phyloP scores from a whole-genome alignment of 495 filamentous ascomycete genomes.

The Penicillium salamii region DNA sequence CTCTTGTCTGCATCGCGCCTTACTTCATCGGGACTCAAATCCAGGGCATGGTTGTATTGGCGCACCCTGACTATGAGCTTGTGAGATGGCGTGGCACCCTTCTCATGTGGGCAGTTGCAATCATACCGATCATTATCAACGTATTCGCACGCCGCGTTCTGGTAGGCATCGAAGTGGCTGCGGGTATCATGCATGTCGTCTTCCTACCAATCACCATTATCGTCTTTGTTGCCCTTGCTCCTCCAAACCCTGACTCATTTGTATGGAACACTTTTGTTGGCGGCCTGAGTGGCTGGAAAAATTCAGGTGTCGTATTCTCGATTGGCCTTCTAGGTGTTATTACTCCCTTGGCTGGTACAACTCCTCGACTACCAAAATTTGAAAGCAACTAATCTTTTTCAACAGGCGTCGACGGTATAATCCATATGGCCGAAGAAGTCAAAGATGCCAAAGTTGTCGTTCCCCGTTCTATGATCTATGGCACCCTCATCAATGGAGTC shows the following conservation, averaged over 20 bases:
- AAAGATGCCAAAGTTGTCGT: slow-evolving; percentile 39
- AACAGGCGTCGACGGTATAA: slow-evolving; percentile 33
- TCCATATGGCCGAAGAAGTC: slow-evolving; percentile 45
- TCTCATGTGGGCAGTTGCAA: slow-evolving; percentile 44
- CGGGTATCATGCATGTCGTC: slow-evolving; percentile 46
- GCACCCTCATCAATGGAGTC: slow-evolving; percentile 39
- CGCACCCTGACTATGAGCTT: slow-evolving; percentile 37
- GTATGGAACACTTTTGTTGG: slow-evolving; percentile 46
- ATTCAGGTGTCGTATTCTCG: slow-evolving; percentile 38
- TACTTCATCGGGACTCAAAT: slow-evolving; percentile 52
- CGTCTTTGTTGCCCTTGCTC: slow-evolving; percentile 41
- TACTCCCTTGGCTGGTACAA: slow-evolving; percentile 27
- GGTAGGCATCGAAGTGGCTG: slow-evolving; percentile 45
- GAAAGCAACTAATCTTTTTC: neutral
- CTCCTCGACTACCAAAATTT: neutral
- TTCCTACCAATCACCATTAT: slow-evolving; percentile 46
- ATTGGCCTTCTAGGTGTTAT: slow-evolving; percentile 36
- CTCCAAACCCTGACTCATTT: slow-evolving; percentile 38
- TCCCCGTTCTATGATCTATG: slow-evolving; percentile 39
- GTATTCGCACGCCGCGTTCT: slow-evolving; percentile 43
- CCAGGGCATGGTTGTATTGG: slow-evolving; percentile 44
- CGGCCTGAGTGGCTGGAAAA: slow-evolving; percentile 42
- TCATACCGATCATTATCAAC: slow-evolving; percentile 41
- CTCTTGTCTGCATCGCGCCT: slow-evolving; percentile 42
- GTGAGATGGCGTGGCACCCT: slow-evolving; percentile 48